Evolutionary conservation across 495 filamentous ascomycete species (phyloP), one percentile per base, ranked within the genome.

Genomic region (Friedmanniomyces simplex): DNA sequence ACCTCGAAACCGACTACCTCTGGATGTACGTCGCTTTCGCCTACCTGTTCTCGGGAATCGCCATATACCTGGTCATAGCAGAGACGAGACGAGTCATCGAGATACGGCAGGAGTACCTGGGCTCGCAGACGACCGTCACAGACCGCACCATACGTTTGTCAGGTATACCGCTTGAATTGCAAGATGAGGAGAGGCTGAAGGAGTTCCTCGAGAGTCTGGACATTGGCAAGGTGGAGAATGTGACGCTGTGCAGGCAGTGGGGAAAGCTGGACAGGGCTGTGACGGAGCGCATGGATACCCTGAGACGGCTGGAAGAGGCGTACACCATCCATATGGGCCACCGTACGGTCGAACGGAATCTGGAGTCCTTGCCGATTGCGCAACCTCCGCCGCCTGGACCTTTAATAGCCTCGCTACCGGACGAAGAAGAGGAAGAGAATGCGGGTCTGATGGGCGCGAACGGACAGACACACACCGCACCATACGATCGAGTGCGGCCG

Each of bases 21-120:
- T 96, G 90, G 90, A 88, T 91, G 50, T 95, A 96, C 66, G 76
- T 96, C 11, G 74, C 84, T 25, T 96, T 97, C 65, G 84, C 89
- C 10, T 99, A 95, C 71, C 71, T 96, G 22, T 97, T 97, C 68
- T 91, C 84, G 16, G 81, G 75, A 0, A 70, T 97, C 39, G 85
- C 84, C 0, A 70, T 96, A n/a, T 95, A 88, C 64, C 75, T 95
- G 62, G 80, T 96, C 63, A 74, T 91, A 26, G 79, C 77, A 16
- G 83, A 95, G 70, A 96, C 94, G 0, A 77, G 82, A 57, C 84
- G 81, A 53, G 83, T 99, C 25, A 91, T 97, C 56, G 78, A 82
- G 43, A 77, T 89, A 26, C 79, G 94, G 21, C 94, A 99, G 67
- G 82, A 88, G 43, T 97, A 96, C 67, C 80, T 99, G 21, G 93